Percentiles rank a stretch among this genome's conserved stretches.
Conservation (phyloP, 352 stramenopile species). For the Phytophthora fragariaefolia region DNA sequence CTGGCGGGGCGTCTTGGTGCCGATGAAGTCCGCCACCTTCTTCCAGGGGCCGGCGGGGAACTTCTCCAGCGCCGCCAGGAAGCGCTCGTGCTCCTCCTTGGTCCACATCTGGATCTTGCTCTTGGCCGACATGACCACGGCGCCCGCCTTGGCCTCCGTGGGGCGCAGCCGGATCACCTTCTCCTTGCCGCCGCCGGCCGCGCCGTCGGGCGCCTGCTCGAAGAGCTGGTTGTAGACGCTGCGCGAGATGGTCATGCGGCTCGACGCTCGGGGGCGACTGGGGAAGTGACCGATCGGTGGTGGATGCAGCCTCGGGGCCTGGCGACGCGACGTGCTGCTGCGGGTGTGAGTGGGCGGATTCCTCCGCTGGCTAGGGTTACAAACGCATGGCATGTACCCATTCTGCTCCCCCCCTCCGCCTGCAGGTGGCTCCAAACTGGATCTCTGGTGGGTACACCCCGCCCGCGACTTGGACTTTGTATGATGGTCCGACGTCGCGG, state of each 20-base stretch:
- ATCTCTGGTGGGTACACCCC: slow-evolving; percentile 32
- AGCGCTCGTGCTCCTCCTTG: slow-evolving; percentile 86
- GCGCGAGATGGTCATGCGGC: slow-evolving; percentile 82
- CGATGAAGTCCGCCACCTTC: slow-evolving; percentile 85
- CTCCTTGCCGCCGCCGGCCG: slow-evolving; percentile 43
- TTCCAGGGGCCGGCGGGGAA: slow-evolving; percentile 87
- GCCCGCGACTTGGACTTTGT: slow-evolving; percentile 7
- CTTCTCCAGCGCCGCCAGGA: slow-evolving; percentile 86
- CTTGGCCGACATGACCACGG: slow-evolving; percentile 81
- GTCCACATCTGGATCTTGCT: slow-evolving; percentile 90
- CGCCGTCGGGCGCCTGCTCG: slow-evolving; percentile 51
- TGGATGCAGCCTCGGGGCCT: slow-evolving; percentile 27
- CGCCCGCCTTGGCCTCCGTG: slow-evolving; percentile 81
- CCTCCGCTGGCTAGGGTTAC: slow-evolving; percentile 21
- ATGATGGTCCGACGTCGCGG: slow-evolving; percentile 16
- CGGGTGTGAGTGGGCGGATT: slow-evolving; percentile 9
- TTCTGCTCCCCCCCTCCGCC: slow-evolving; percentile 17
- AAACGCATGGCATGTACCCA: slow-evolving; percentile 35
- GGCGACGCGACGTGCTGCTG: no score
- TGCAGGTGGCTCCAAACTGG: no score
- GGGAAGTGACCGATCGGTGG: slow-evolving; percentile 32
- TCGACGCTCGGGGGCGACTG: slow-evolving; percentile 2
- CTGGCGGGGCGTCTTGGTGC: slow-evolving; percentile 92
- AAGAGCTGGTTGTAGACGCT: slow-evolving; percentile 89
- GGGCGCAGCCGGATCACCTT: slow-evolving; percentile 80